These are phyloP conservation scores for Sclerotinia borealis DNA, from an alignment of 2,329 filamentous ascomycete genomes.

Conservation along the genomic window DNA sequence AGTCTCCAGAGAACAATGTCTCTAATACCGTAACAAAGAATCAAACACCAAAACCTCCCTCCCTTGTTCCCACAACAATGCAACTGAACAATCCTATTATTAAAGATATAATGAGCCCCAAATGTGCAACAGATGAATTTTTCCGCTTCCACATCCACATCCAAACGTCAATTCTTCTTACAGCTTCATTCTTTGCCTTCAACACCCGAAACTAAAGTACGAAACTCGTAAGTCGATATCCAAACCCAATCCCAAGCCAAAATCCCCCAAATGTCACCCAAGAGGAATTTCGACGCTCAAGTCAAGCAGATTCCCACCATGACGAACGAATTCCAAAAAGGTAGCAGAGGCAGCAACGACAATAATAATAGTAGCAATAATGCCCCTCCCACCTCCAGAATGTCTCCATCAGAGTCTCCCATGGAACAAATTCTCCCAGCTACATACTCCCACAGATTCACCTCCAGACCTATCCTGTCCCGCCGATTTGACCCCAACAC, in stretches of 20 bases:
- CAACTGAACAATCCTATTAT: background rate
- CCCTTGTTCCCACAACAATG: background rate
- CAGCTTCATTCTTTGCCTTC: background rate
- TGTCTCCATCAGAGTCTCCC: background rate
- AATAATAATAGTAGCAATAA: too few relatives aligned
- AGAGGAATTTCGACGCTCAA: background rate
- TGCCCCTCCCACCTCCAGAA: too few relatives aligned
- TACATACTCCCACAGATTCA: background rate
- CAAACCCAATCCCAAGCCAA: too few relatives aligned
- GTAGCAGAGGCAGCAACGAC: too few relatives aligned
- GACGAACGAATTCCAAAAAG: too few relatives aligned
- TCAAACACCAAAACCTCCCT: background rate
- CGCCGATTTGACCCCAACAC: background rate
- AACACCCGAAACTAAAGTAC: background rate
- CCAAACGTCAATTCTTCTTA: background rate
- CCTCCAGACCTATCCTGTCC: background rate
- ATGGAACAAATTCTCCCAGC: background rate
- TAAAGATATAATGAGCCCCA: background rate
- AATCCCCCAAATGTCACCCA: background rate
- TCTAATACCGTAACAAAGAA: background rate
- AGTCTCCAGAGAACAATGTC: too few relatives aligned
- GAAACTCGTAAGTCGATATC: background rate
- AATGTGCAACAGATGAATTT: background rate
- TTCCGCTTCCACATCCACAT: background rate
- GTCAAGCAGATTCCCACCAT: background rate